Evolutionary conservation across 176 grass and related monocot species (phyloP).

Genomic region (Cocos nucifera): DNA sequence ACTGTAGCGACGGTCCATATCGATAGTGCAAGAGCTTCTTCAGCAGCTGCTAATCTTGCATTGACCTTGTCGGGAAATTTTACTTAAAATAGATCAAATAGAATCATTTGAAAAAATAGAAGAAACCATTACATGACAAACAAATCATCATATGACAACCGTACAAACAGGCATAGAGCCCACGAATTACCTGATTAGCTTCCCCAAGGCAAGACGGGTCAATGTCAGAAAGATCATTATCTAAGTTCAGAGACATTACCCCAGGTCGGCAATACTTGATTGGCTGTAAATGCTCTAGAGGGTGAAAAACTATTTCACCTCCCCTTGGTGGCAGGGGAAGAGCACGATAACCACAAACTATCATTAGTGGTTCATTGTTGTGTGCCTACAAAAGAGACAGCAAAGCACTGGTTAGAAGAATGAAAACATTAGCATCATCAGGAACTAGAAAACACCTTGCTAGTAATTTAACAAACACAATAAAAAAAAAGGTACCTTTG

Average conservation of each 20-base stretch:
- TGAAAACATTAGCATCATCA: conserved; percentile 8
- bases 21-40: conserved; percentile 85
- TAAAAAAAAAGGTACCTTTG: conserved; percentile 68
- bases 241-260: conserved; percentile 53
- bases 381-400: conserved; percentile 48
- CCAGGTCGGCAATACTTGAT: conserved; percentile 67
- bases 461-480: not conserved
- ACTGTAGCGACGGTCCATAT: conserved; percentile 80
- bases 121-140: too few species aligned
- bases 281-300: conserved; percentile 80
- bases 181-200: conserved; percentile 45
- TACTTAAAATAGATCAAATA: not conserved
- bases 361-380: conserved; percentile 90
- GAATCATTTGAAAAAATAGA: too few species aligned
- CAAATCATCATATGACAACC: too few species aligned
- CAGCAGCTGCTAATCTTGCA: conserved; percentile 54
- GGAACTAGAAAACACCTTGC: not conserved
- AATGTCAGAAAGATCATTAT: conserved; percentile 23
- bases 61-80: conserved; percentile 49
- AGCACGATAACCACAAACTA: conserved; percentile 93
- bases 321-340: conserved; percentile 68
- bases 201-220: conserved; percentile 27
- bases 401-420: conserved; percentile 9
- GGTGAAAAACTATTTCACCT: conserved; percentile 77
- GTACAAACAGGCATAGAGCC: too few species aligned